Conservation (phyloP, 805 yeast genomes). For the Hyphopichia homilentoma region DNA sequence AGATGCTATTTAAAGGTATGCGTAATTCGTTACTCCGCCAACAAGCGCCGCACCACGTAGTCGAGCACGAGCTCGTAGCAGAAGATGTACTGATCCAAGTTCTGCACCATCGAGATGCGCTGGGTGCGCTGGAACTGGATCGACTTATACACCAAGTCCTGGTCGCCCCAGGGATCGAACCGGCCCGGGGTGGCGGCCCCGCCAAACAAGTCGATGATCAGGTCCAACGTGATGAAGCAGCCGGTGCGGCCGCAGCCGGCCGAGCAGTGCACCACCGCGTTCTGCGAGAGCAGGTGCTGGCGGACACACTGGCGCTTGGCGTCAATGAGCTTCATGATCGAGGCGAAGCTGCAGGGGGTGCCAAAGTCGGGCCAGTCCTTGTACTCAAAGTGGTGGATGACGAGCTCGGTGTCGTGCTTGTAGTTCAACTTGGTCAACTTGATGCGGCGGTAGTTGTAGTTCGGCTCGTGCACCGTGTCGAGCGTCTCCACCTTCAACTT, state of each 20-base stretch:
- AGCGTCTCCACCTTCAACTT: conserved; percentile 9
- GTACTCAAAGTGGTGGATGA: conserved; percentile 37
- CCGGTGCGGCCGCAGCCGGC: conserved; percentile 64
- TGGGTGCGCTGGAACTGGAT: conserved; percentile 69
- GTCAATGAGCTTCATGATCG: conserved; percentile 29
- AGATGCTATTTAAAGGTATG: no score
- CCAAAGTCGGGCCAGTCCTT: conserved; percentile 48
- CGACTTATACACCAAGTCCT: conserved; percentile 59
- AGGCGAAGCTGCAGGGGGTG: conserved; percentile 29
- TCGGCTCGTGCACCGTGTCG: conserved; percentile 6
- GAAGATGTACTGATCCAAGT: conserved; percentile 65
- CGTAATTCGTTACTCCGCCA: no score
- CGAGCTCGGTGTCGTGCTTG: conserved; percentile 4
- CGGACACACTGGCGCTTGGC: conserved; percentile 26
- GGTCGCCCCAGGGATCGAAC: conserved; percentile 19
- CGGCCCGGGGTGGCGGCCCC: neutral
- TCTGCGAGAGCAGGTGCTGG: conserved; percentile 6
- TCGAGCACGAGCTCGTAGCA: conserved; percentile 62
- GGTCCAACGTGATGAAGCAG: conserved; percentile 46
- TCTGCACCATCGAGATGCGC: conserved; percentile 82
- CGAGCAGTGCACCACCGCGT: conserved; percentile 48
- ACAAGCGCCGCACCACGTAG: conserved; percentile 17
- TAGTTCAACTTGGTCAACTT: conserved; percentile 9
- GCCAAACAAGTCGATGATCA: conserved; percentile 16
- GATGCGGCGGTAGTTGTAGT: conserved; percentile 14